phyloP scores from a whole-genome alignment of 352 stramenopile genomes.

The Pythium brachiatum region DNA sequence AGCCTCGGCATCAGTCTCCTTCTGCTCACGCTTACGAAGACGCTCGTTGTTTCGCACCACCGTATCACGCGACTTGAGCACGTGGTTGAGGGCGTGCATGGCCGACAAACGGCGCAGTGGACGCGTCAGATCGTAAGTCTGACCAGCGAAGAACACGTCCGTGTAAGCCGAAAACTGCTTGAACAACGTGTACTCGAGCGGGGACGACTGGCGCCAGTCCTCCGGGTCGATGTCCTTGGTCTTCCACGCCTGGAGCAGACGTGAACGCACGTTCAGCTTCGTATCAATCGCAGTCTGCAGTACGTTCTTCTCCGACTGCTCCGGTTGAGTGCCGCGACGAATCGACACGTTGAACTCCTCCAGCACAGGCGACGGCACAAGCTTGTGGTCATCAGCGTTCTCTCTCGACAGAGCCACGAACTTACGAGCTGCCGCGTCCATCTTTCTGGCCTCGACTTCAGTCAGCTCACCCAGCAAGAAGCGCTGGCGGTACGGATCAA shows the following conservation, averaged over 20 bases:
- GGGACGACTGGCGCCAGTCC: slow-evolving; percentile 29
- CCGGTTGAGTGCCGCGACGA: slow-evolving; percentile 27
- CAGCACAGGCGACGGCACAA: slow-evolving; percentile 21
- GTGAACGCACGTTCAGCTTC: slow-evolving; percentile 39
- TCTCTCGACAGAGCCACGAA: slow-evolving; percentile 30
- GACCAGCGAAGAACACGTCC: slow-evolving; percentile 70
- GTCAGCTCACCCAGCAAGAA: slow-evolving; percentile 54
- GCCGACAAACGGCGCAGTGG: slow-evolving; percentile 54
- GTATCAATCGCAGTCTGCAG: slow-evolving; percentile 23
- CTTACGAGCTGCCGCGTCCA: slow-evolving; percentile 38
- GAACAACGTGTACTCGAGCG: slow-evolving; percentile 51
- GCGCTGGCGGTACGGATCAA: slow-evolving; percentile 59
- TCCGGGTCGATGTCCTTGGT: slow-evolving; percentile 34
- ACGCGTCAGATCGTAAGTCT: slow-evolving; percentile 56
- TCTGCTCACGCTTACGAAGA: slow-evolving; percentile 42
- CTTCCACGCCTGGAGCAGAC: slow-evolving; percentile 51
- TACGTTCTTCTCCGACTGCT: slow-evolving; percentile 24
- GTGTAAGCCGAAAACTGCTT: slow-evolving; percentile 51
- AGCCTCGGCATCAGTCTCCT: slow-evolving; percentile 9
- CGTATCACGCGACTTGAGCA: slow-evolving; percentile 73
- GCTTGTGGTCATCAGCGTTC: slow-evolving; percentile 13
- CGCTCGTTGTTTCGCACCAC: slow-evolving; percentile 71
- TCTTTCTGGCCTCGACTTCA: slow-evolving; percentile 40
- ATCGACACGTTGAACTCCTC: slow-evolving; percentile 49
- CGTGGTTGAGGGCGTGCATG: slow-evolving; percentile 80